Conservation (phyloP, 306 rosid genomes). For the Begonia masoniana region DNA sequence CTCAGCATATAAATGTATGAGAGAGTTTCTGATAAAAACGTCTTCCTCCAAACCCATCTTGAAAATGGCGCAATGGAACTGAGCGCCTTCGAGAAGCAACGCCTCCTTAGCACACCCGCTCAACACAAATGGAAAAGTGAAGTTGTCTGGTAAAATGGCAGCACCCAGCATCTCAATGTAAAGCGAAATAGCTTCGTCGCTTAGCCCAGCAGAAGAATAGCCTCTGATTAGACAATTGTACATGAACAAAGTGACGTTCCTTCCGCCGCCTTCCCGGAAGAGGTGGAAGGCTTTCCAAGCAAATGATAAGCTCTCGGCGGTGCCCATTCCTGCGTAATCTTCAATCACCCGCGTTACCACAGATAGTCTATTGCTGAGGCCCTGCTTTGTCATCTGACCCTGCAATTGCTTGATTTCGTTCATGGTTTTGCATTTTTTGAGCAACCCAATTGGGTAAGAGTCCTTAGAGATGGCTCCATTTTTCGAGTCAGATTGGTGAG, state of each 20-base stretch:
- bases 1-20: slow-evolving; percentile 53
- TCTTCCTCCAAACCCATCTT: slow-evolving; percentile 55
- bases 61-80: slow-evolving; percentile 41
- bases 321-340: slow-evolving; percentile 35
- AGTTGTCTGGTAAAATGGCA: slow-evolving; percentile 58
- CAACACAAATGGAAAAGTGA: slow-evolving; percentile 49
- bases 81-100: slow-evolving; percentile 45
- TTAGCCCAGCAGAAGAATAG: slow-evolving; percentile 39
- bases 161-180: slow-evolving; percentile 30
- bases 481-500: slow-evolving; percentile 18
- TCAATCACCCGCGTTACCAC: slow-evolving; percentile 30
- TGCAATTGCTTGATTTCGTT: slow-evolving; percentile 46
- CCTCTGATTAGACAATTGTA: slow-evolving; percentile 55
- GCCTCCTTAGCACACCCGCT: slow-evolving; percentile 46
- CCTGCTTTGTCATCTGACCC: slow-evolving; percentile 38
- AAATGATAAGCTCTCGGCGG: slow-evolving; percentile 38
- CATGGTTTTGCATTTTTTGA: slow-evolving; percentile 39
- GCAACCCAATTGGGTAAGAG: slow-evolving; percentile 14
- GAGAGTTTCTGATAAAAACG: slow-evolving; percentile 45
- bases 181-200: slow-evolving; percentile 33
- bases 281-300: slow-evolving; percentile 30
- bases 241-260: slow-evolving; percentile 22
- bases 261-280: slow-evolving; percentile 16
- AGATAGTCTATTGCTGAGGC: slow-evolving; percentile 23
- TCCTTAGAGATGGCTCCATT: slow-evolving; percentile 1